Percentiles rank a stretch among this genome's conserved stretches.
phyloP scores from a whole-genome alignment of 106 monocot species.

The Gastrodia elata region DNA sequence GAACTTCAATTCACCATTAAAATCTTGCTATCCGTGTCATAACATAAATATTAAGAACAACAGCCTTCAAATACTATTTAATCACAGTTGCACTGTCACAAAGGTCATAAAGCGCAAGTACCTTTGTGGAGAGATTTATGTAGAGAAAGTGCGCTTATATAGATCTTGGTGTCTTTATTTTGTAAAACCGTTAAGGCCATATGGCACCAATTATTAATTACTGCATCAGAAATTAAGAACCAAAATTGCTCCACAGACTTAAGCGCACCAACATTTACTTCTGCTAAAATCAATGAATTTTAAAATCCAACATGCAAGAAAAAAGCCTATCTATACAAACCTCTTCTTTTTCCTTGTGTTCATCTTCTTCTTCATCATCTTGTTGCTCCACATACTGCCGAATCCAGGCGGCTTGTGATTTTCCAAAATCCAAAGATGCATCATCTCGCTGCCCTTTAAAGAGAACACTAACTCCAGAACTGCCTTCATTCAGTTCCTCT shows the following conservation, averaged over 20 bases:
- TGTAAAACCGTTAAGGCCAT: neutral
- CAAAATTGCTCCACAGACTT: neutral
- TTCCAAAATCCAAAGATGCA: constrained; percentile 44
- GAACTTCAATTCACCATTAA: neutral
- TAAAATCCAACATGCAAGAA: neutral
- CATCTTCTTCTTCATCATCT: constrained; percentile 43
- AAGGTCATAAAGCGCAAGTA: neutral
- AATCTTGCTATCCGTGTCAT: neutral
- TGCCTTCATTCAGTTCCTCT: constrained; percentile 26
- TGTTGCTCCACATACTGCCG: constrained; percentile 71
- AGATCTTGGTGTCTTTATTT: neutral
- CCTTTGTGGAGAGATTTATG: neutral
- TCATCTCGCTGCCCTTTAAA: constrained; percentile 31
- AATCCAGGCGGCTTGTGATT: constrained; percentile 84
- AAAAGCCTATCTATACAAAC: constrained; percentile 2
- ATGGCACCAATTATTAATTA: neutral
- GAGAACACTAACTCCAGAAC: constrained; percentile 18
- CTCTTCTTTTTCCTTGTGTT: constrained; percentile 18
- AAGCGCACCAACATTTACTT: neutral
- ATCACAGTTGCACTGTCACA: neutral
- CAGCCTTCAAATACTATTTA: neutral
- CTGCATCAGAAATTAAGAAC: neutral
- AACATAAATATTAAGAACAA: neutral
- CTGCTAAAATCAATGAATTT: neutral
- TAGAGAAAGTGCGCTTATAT: neutral